Evolutionary conservation across 2,329 filamentous ascomycete genomes (phyloP).

Genomic region (Pestalotiopsis sp.): DNA sequence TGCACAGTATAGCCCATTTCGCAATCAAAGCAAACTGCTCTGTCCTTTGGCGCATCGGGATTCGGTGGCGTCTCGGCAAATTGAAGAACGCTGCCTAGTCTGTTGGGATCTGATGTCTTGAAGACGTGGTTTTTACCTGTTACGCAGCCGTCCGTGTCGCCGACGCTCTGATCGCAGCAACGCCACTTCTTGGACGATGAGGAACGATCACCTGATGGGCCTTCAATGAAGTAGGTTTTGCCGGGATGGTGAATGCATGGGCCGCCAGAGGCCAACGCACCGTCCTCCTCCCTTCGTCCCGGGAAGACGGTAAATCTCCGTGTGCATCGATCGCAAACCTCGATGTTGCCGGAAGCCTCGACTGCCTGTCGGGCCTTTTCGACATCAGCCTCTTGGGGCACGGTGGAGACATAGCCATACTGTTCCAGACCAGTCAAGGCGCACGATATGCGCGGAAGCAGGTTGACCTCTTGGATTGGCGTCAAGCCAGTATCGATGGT

Average conservation of each 20-base stretch:
- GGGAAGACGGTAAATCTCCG: slow-evolving; percentile 92
- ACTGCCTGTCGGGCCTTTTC: slow-evolving; percentile 66
- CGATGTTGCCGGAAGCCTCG: slow-evolving; percentile 72
- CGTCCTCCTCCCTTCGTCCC: slow-evolving; percentile 76
- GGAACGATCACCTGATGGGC: slow-evolving; percentile 58
- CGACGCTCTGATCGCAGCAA: slow-evolving; percentile 79
- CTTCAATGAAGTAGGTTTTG: slow-evolving; percentile 63
- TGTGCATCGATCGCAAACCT: slow-evolving; percentile 85
- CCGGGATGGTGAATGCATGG: slow-evolving; percentile 82
- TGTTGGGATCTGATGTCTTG: slow-evolving; percentile 75
- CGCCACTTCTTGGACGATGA: slow-evolving; percentile 65
- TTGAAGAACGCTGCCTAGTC: slow-evolving; percentile 77
- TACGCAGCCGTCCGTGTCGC: slow-evolving; percentile 75
- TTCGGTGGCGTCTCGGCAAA: slow-evolving; percentile 80
- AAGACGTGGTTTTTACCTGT: slow-evolving; percentile 78
- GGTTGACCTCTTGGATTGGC: slow-evolving; percentile 65
- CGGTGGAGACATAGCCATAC: slow-evolving; percentile 74
- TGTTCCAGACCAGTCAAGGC: slow-evolving; percentile 64
- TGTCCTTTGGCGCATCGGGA: slow-evolving; percentile 46
- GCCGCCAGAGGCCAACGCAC: slow-evolving; percentile 75
- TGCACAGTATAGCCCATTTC: slow-evolving; percentile 96
- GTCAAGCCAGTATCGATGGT: slow-evolving; percentile 72
- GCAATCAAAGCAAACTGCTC: slow-evolving; percentile 86
- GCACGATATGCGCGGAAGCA: slow-evolving; percentile 66
- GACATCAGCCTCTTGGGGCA: slow-evolving; percentile 70